phyloP scores from a whole-genome alignment of 352 stramenopile genomes.

The Globisporangium spiculum region DNA sequence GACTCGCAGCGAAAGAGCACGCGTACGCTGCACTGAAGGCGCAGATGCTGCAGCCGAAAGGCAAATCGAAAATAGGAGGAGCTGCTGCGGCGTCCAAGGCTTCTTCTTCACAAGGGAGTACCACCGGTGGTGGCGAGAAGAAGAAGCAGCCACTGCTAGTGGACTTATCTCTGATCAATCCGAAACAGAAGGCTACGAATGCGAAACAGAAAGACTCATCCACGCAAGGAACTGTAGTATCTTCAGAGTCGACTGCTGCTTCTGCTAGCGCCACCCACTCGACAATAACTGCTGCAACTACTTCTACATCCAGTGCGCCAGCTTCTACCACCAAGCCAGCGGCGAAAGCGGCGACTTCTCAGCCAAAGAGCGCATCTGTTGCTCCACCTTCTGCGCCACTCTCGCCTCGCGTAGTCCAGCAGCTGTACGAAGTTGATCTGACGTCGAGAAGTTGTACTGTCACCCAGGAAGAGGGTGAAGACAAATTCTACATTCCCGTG shows the following conservation, averaged over 20 bases:
- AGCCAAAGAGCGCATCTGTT: not conserved
- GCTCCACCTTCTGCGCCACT: slow-evolving; percentile 24
- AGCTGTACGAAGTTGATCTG: slow-evolving; percentile 70
- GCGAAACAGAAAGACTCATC: not conserved
- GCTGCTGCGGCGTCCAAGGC: slow-evolving; percentile 14
- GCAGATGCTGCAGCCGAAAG: slow-evolving; percentile 46
- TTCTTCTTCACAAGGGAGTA: not conserved
- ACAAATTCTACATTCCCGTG: slow-evolving; percentile 74
- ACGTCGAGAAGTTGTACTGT: slow-evolving; percentile 39
- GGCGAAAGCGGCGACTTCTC: not conserved
- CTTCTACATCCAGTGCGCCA: slow-evolving; percentile 1
- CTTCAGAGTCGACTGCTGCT: not conserved
- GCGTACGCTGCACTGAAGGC: slow-evolving; percentile 63
- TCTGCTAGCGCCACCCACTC: slow-evolving; percentile 15
- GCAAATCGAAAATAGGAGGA: slow-evolving; percentile 24
- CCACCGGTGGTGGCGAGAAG: slow-evolving; percentile 2
- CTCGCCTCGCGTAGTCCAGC: slow-evolving; percentile 54
- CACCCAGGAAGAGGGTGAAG: slow-evolving; percentile 45
- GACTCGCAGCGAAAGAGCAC: slow-evolving; percentile 37
- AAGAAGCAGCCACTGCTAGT: slow-evolving; percentile 23
- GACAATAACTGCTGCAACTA: slow-evolving; percentile 14
- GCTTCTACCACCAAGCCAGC: slow-evolving; percentile 7
- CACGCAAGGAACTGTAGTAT: not conserved
- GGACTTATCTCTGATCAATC: slow-evolving; percentile 15
- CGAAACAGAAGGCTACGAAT: slow-evolving; percentile 3